Conservation (phyloP, 2,329 filamentous ascomycete genomes). For the Diaporthe vexans region DNA sequence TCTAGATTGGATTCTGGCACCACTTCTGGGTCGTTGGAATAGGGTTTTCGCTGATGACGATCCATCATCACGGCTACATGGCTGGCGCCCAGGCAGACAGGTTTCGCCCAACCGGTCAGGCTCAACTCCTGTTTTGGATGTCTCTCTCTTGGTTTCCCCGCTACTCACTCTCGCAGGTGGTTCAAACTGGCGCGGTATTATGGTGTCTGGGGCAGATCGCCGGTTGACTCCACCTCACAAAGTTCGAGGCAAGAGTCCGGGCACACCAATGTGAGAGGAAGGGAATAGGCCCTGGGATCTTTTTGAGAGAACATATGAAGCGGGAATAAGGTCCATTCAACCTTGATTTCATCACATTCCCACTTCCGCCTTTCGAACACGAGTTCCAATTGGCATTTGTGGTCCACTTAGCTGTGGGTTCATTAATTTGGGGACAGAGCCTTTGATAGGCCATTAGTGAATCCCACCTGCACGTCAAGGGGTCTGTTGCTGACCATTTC, state of each 20-base stretch:
- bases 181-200: neutral
- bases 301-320: neutral
- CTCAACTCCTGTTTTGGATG: too few species aligned
- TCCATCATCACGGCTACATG: neutral
- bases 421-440: neutral
- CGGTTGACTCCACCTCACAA: neutral
- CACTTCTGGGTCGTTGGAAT: constrained; percentile 19
- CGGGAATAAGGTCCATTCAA: neutral
- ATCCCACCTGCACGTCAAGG: neutral
- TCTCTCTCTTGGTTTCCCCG: neutral
- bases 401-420: neutral
- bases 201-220: neutral
- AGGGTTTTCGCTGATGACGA: neutral
- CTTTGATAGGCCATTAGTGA: constrained; percentile 1
- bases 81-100: neutral
- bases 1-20: constrained; percentile 20
- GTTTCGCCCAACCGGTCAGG: neutral
- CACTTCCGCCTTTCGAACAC: neutral
- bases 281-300: neutral
- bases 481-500: neutral
- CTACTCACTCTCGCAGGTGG: neutral
- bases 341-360: neutral
- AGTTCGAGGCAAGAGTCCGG: neutral
- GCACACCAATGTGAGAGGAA: neutral
- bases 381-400: neutral